Evolutionary conservation across 306 rosid species (phyloP), one percentile per base, ranked within the genome.

Genomic region (Sophora flavescens): DNA sequence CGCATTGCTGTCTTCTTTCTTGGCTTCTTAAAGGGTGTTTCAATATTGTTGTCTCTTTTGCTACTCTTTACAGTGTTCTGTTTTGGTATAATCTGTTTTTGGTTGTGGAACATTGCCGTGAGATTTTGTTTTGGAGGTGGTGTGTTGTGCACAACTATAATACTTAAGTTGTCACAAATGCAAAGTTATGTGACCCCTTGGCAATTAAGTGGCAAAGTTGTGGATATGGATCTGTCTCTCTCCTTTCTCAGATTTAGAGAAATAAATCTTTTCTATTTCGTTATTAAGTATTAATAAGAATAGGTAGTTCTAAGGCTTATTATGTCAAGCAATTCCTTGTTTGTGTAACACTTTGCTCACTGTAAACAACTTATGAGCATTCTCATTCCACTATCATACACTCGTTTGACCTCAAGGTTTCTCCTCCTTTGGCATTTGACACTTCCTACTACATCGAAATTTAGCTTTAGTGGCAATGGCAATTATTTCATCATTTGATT

Each of bases 361-460:
- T n/a, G n/a, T n/a, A n/a, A n/a, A n/a, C n/a, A n/a, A n/a, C n/a
- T n/a, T n/a, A 78, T 88, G 80, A 97, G 97, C 12, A 93, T 84
- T 41, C 98, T 97, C 8, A 93, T 93, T 78, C 98, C 98, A 12
- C 84, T 93, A 33, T 89, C 98, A 42, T 93, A 93, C 73, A 93
- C 98, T 5, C 97, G 98, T 74, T 84, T 93, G 89, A 93, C 98
- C 36, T 93, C 98, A 61, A 84, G 98, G 82, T 87, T 93, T 81
- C 93, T 93, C 60, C 92, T 93, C 78, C 83, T 93, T 13, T 93
- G 98, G 98, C 92, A 91, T 84, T 70, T 93, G 44, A 93, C 96
- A 3, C 98, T 93, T 9, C 98, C 98, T 47, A 68, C 91, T 86
- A 93, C 89, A 74, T 93, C 91, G n/a, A n/a, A n/a, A n/a, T n/a